phyloP scores from a whole-genome alignment of 2,329 filamentous ascomycete species.

The Penicillium decumbens region DNA sequence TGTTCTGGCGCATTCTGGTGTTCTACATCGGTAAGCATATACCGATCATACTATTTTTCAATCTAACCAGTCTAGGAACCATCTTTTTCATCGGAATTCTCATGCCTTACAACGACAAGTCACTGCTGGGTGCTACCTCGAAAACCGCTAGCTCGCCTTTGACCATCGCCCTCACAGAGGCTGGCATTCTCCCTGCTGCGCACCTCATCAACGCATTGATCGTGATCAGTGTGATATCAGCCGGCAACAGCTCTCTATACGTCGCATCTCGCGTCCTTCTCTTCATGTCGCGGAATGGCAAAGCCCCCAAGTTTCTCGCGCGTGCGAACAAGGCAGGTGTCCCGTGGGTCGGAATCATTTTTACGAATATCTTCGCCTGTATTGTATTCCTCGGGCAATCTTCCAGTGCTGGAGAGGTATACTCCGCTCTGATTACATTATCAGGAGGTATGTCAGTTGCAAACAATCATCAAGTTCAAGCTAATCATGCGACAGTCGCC shows the following conservation, averaged over 20 bases:
- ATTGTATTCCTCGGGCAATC: conserved; percentile 33
- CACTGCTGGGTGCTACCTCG: conserved; percentile 57
- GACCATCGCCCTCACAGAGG: conserved; percentile 68
- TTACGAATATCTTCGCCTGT: conserved; percentile 64
- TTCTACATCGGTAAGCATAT: conserved; percentile 54
- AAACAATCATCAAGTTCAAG: not conserved
- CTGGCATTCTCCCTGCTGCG: conserved; percentile 67
- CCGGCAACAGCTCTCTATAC: conserved; percentile 72
- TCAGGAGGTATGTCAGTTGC: conserved; percentile 28
- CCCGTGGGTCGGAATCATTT: conserved; percentile 56
- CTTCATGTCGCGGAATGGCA: conserved; percentile 69
- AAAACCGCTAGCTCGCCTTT: conserved; percentile 67
- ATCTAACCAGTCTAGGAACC: conserved; percentile 44
- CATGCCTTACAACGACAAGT: conserved; percentile 63
- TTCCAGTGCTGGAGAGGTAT: conserved; percentile 29
- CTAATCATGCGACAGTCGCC: conserved; percentile 20
- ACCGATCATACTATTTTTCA: not conserved
- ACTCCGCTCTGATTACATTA: conserved; percentile 32
- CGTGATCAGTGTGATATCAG: conserved; percentile 65
- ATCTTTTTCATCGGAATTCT: conserved; percentile 72
- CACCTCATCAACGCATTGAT: conserved; percentile 76
- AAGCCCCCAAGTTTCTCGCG: conserved; percentile 65
- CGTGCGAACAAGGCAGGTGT: conserved; percentile 62
- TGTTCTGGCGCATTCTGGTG: conserved; percentile 45
- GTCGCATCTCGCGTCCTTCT: conserved; percentile 70